These are phyloP conservation scores for Tinospora cordifolia DNA, from an alignment of 164 flowering plant genomes.

Conservation along the genomic window DNA sequence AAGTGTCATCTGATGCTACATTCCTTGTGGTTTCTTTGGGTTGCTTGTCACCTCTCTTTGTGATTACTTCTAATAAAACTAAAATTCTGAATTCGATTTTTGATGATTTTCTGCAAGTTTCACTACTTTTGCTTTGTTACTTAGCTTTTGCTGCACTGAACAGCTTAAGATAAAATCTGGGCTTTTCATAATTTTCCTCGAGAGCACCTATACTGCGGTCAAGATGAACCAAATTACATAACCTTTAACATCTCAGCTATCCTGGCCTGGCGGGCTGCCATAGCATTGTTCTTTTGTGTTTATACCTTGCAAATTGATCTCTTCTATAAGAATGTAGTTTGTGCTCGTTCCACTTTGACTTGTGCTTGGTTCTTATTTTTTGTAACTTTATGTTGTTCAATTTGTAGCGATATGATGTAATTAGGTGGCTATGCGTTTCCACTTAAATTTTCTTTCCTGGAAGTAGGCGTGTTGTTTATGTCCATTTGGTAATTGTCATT, in stretches of 20 bases:
- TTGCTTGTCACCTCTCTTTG: neutral
- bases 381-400: too few relatives aligned
- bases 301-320: neutral
- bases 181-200: neutral
- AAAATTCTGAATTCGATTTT: neutral
- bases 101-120: neutral
- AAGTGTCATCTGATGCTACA: neutral
- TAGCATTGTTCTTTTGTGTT: too few relatives aligned
- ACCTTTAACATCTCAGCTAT: neutral
- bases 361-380: too few relatives aligned
- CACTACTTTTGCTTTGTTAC: neutral
- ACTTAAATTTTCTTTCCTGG: too few relatives aligned
- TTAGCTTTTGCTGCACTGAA: neutral
- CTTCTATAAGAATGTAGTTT: neutral
- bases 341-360: neutral
- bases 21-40: neutral
- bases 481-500: too few relatives aligned
- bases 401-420: too few relatives aligned
- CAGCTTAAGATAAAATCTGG: neutral
- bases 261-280: neutral
- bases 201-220: neutral
- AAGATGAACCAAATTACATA: neutral
- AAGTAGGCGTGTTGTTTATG: too few relatives aligned
- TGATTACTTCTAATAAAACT: neutral
- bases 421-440: too few relatives aligned